Percentiles rank a stretch among this genome's conserved stretches.
Evolutionary conservation across 1,284 basidiomycete species (phyloP).

Genomic region (Ceratobasidium sp.): DNA sequence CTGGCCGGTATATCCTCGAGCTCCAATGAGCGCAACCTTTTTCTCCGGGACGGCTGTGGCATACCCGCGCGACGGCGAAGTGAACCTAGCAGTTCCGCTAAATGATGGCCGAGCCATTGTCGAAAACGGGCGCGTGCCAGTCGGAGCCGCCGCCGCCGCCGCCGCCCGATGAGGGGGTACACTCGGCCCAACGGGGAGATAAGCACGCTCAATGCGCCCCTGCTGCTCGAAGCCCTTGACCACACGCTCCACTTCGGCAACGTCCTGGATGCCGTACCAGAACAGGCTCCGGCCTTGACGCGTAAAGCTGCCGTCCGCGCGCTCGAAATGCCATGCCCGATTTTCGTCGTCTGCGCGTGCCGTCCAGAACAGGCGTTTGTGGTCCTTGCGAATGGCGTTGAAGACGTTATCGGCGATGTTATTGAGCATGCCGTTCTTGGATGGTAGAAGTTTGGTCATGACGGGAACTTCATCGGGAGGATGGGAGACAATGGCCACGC

Average conservation of each 20-base stretch:
- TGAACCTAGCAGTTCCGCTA: conserved; percentile 57
- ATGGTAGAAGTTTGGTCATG: conserved; percentile 92
- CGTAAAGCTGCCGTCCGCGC: conserved; percentile 97
- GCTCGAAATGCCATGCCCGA: conserved; percentile 98
- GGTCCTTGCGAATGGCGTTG: conserved; percentile 94
- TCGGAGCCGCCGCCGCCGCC: conserved; percentile 53
- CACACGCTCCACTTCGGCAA: conserved; percentile 90
- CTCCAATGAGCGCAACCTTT: conserved; percentile 95
- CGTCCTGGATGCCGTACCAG: conserved; percentile 97
- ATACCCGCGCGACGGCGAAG: conserved; percentile 62
- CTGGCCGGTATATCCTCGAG: conserved; percentile 96
- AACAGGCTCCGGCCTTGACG: conserved; percentile 93
- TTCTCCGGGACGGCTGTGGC: conserved; percentile 77
- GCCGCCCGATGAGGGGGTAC: conserved; percentile 71
- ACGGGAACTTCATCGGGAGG: conserved; percentile 92
- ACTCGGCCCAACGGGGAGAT: conserved; percentile 90
- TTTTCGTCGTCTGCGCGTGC: conserved; percentile 96
- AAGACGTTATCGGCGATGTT: conserved; percentile 98
- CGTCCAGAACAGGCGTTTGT: conserved; percentile 97
- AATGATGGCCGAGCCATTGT: conserved; percentile 71
- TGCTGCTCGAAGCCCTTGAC: conserved; percentile 88
- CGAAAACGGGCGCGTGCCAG: conserved; percentile 73
- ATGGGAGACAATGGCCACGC: conserved; percentile 93
- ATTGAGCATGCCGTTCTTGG: conserved; percentile 91
- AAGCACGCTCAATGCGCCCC: conserved; percentile 87